Evolutionary conservation across 2,329 filamentous ascomycete species (phyloP).

Genomic region (Magnaporthales sp.): DNA sequence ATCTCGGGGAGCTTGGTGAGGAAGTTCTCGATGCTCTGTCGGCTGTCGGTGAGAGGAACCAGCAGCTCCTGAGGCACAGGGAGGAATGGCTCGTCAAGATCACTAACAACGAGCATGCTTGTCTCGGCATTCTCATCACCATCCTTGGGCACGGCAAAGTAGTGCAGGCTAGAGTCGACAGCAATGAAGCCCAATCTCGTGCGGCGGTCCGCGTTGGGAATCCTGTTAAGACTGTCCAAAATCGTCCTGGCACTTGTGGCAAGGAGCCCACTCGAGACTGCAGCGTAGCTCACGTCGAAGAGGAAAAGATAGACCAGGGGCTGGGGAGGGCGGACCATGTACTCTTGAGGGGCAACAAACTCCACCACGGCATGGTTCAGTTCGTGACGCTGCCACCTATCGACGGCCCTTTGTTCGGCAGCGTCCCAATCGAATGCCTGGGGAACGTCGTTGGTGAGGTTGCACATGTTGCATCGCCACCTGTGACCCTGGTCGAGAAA

Average conservation of each 20-base stretch:
- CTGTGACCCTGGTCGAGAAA: constrained; percentile 96
- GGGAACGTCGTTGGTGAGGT: constrained; percentile 96
- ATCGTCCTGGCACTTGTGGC: constrained; percentile 92
- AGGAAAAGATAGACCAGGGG: constrained; percentile 93
- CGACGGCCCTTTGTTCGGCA: constrained; percentile 79
- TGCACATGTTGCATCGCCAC: constrained; percentile 99
- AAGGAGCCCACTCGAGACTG: constrained; percentile 81
- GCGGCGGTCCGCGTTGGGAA: constrained; percentile 93
- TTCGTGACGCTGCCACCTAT: constrained; percentile 86
- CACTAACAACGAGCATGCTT: constrained; percentile 87
- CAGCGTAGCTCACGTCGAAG: constrained; percentile 86
- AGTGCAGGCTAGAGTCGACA: constrained; percentile 89
- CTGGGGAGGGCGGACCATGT: constrained; percentile 97
- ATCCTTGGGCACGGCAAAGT: constrained; percentile 90
- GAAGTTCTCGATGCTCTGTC: constrained; percentile 86
- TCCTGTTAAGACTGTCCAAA: constrained; percentile 86
- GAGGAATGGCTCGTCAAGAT: constrained; percentile 92
- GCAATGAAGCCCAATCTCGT: constrained; percentile 92
- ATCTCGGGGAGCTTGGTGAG: constrained; percentile 85
- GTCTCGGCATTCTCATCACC: constrained; percentile 76
- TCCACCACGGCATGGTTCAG: constrained; percentile 96
- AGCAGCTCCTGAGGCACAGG: constrained; percentile 88
- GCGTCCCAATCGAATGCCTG: constrained; percentile 99
- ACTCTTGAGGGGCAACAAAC: constrained; percentile 96
- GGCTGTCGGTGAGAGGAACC: constrained; percentile 80